Conservation (phyloP, 2,329 filamentous ascomycete species). For the Arthrobotrys sphaeroides region DNA sequence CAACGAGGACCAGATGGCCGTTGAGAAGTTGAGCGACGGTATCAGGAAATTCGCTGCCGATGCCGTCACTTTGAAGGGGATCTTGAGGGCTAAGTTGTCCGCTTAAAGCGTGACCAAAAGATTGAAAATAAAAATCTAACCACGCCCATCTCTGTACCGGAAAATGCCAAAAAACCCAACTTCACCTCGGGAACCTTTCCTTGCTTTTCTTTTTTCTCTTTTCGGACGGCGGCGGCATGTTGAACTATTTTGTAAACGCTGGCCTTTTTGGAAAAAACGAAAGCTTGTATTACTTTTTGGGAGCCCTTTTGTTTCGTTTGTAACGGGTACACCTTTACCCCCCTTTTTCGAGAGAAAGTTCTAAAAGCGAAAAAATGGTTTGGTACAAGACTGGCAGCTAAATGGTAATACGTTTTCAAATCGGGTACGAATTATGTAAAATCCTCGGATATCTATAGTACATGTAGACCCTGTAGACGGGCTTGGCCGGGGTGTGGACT, state of each 20-base stretch:
- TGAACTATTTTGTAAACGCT: not conserved
- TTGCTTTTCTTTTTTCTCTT: not conserved
- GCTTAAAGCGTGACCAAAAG: conserved; percentile 16
- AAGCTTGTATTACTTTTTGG: no score
- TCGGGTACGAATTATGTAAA: not conserved
- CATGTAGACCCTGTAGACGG: not conserved
- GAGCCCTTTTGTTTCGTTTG: not conserved
- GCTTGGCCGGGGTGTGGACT: no score
- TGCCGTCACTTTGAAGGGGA: conserved; percentile 89
- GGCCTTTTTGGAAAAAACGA: not conserved
- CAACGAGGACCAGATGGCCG: conserved; percentile 99
- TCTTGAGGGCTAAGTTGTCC: conserved; percentile 85
- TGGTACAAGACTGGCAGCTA: not conserved
- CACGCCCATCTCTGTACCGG: not conserved
- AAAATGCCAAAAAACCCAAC: not conserved
- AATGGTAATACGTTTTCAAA: not conserved
- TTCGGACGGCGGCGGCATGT: not conserved
- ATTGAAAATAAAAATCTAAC: not conserved
- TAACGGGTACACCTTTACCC: not conserved
- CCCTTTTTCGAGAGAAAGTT: not conserved
- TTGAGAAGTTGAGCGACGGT: conserved; percentile 98
- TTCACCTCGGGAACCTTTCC: not conserved
- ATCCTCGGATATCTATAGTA: not conserved
- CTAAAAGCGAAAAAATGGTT: not conserved
- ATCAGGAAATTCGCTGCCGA: conserved; percentile 99